These are phyloP conservation scores for Nakazawaea peltata DNA, from an alignment of 805 yeast genomes.

Conservation along the genomic window DNA sequence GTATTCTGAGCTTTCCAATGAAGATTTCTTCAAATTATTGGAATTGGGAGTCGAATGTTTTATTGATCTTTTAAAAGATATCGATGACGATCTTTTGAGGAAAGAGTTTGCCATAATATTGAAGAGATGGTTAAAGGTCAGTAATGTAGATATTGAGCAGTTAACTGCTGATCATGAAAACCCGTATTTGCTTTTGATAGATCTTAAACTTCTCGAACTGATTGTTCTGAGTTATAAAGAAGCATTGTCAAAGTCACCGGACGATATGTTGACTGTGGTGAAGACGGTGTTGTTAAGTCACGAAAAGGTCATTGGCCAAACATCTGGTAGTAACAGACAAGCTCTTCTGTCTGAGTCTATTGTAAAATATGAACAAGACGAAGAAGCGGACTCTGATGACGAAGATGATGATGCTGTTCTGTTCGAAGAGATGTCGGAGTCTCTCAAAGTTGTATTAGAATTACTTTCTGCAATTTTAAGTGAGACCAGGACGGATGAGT, in stretches of 20 bases:
- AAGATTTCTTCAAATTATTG: conserved; percentile 32
- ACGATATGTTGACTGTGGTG: conserved; percentile 45
- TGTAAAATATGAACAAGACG: conserved; percentile 1
- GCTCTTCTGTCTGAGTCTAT: neutral
- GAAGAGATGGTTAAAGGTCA: conserved; percentile 47
- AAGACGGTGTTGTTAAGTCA: conserved; percentile 30
- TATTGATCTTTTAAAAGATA: conserved; percentile 35
- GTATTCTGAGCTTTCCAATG: conserved; percentile 11
- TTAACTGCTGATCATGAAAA: conserved; percentile 23
- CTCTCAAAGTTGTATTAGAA: conserved; percentile 27
- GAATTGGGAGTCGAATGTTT: conserved; percentile 34
- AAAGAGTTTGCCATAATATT: conserved; percentile 43
- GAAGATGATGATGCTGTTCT: conserved; percentile 25
- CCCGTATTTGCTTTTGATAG: conserved; percentile 49
- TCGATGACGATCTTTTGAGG: conserved; percentile 40
- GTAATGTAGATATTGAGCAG: conserved; percentile 8
- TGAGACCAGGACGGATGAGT: conserved; percentile 14
- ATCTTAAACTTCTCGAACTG: conserved; percentile 57
- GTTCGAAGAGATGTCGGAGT: conserved; percentile 21
- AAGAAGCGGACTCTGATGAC: conserved; percentile 26
- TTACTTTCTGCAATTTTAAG: conserved; percentile 28
- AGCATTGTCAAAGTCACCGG: conserved; percentile 44
- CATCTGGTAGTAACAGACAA: neutral
- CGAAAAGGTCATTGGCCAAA: conserved; percentile 18
- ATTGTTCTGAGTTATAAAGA: conserved; percentile 53